Evolutionary conservation across 306 rosid species (phyloP).

Genomic region (Vachellia pachyceras): DNA sequence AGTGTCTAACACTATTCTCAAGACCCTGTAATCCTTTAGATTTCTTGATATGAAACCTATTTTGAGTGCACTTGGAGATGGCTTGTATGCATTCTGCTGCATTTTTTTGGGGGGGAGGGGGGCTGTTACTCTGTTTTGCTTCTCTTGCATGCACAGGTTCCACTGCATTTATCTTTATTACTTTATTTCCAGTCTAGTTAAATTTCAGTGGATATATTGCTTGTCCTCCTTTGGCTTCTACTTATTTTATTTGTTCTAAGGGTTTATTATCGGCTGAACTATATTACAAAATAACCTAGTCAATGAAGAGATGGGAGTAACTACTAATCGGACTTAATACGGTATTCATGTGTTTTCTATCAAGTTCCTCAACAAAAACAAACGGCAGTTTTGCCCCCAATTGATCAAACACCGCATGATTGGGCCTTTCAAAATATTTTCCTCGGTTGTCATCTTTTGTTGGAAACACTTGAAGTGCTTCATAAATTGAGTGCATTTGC

Average conservation of each 20-base stretch:
- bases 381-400: too few relatives aligned
- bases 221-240: not conserved
- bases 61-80: constrained; percentile 1
- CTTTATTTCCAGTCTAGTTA: not conserved
- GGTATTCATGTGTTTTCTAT: not conserved
- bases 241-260: not conserved
- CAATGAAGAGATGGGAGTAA: not conserved
- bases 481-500: not conserved
- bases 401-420: not conserved
- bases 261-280: not conserved
- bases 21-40: not conserved
- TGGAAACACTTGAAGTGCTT: not conserved
- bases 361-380: not conserved
- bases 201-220: not conserved
- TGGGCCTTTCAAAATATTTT: not conserved
- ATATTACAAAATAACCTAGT: not conserved
- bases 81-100: constrained; percentile 3
- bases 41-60: not conserved
- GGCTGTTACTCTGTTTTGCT: constrained; percentile 1
- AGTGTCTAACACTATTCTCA: constrained; percentile 8
- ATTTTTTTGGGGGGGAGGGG: too few relatives aligned
- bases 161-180: not conserved
- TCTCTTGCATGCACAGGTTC: not conserved
- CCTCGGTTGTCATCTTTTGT: not conserved
- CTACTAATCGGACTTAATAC: not conserved